A percentile compares a stretch with the other conserved stretches of the same genome.
phyloP scores from a whole-genome alignment of 768 basidiomycete genomes.

The Tulasnella calospora region DNA sequence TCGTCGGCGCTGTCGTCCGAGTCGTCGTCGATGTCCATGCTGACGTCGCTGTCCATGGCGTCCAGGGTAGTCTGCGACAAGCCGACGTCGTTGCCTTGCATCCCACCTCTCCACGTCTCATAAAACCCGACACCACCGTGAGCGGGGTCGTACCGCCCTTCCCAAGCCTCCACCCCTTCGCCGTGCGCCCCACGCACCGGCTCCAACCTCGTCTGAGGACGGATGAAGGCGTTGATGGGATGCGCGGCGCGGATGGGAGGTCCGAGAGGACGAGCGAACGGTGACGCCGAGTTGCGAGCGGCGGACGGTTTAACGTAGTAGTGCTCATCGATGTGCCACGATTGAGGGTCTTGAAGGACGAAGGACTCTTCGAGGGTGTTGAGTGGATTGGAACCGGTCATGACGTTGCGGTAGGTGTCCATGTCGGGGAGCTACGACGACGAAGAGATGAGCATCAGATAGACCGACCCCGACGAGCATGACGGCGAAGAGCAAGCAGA shows the following conservation, averaged over 20 bases:
- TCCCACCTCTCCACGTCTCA: constrained; percentile 11
- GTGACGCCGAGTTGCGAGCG: neutral
- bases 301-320: neutral
- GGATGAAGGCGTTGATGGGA: constrained; percentile 10
- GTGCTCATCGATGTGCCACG: constrained; percentile 15
- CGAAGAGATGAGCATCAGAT: neutral
- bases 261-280: neutral
- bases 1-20: neutral
- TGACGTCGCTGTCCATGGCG: neutral
- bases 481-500: neutral
- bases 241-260: neutral
- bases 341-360: constrained; percentile 5
- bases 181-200: neutral
- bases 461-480: neutral
- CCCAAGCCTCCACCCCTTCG: neutral
- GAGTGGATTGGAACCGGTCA: constrained; percentile 16
- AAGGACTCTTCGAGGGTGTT: constrained; percentile 13
- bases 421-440: neutral
- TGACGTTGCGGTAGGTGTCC: constrained; percentile 10
- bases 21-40: neutral
- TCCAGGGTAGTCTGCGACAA: neutral
- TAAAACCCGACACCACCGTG: neutral
- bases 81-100: constrained; percentile 4
- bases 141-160: neutral
- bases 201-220: neutral